These are phyloP conservation scores for Chytriomyces sp. DNA, from an alignment of 192 early-diverging fungal species.

Conservation along the genomic window DNA sequence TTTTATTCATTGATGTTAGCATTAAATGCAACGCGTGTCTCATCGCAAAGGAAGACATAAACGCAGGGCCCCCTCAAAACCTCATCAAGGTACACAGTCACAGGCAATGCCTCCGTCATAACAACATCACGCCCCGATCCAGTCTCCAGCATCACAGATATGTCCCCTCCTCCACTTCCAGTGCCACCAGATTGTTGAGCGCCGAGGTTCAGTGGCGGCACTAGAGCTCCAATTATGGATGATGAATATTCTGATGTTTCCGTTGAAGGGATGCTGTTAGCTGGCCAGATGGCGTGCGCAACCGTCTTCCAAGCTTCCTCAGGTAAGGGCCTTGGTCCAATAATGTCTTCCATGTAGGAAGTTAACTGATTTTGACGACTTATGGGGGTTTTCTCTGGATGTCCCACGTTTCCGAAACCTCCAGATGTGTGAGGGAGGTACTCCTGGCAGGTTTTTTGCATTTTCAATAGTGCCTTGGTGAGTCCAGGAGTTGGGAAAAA, in stretches of 20 bases:
- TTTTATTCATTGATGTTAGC: too few relatives aligned
- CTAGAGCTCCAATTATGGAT: background rate
- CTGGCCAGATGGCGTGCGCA: constrained; percentile 31
- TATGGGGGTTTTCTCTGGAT: background rate
- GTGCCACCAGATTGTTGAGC: constrained; percentile 2
- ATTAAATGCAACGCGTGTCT: constrained; percentile 29
- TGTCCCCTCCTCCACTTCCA: constrained; percentile 16
- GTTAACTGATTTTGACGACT: too few relatives aligned
- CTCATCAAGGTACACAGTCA: constrained; percentile 29
- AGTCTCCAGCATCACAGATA: constrained; percentile 8
- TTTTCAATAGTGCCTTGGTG: constrained; percentile 8
- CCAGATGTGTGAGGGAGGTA: background rate
- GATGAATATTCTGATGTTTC: background rate
- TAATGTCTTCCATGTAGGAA: constrained; percentile 25
- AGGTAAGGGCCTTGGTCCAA: constrained; percentile 15
- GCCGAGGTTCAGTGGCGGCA: constrained; percentile 6
- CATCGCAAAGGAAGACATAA: constrained; percentile 35
- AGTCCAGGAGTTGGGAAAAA: constrained; percentile 35
- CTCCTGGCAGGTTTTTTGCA: constrained; percentile 20
- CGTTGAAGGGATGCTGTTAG: constrained; percentile 10
- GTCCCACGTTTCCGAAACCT: too few relatives aligned
- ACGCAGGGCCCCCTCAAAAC: constrained; percentile 13
- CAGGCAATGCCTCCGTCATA: constrained; percentile 21
- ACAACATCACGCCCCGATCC: too few relatives aligned
- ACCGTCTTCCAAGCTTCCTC: constrained; percentile 21